Percentiles rank a stretch among this genome's conserved stretches.
phyloP scores from a whole-genome alignment of 2,329 filamentous ascomycete genomes.

The Colletotrichum eleusines region DNA sequence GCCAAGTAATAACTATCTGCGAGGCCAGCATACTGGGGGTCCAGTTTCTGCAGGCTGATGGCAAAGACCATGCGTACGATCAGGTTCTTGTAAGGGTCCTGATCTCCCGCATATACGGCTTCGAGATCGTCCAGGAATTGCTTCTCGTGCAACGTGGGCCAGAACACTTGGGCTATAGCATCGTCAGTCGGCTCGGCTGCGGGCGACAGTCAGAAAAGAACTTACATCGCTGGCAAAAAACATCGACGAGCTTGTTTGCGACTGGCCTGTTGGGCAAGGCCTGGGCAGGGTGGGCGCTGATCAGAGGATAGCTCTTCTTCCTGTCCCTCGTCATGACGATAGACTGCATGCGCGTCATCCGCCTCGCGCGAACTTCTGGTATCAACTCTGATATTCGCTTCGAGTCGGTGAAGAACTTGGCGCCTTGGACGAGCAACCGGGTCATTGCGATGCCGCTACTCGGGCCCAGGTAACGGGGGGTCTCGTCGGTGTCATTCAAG shows the following conservation, averaged over 20 bases:
- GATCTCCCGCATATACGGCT: constrained; percentile 81
- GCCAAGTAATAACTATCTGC: constrained; percentile 96
- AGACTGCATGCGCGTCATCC: constrained; percentile 68
- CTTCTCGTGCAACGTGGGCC: constrained; percentile 87
- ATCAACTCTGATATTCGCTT: constrained; percentile 94
- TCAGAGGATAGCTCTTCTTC: constrained; percentile 91
- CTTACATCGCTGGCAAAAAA: constrained; percentile 87
- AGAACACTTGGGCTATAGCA: constrained; percentile 82
- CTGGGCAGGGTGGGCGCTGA: constrained; percentile 85
- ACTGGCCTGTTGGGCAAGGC: constrained; percentile 79
- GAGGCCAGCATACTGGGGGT: constrained; percentile 88
- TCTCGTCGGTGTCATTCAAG: constrained; percentile 87
- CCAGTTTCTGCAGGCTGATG: constrained; percentile 93
- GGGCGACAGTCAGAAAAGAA: constrained; percentile 34
- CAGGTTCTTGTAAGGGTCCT: constrained; percentile 88
- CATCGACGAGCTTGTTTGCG: constrained; percentile 82
- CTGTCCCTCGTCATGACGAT: constrained; percentile 67
- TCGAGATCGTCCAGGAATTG: constrained; percentile 82
- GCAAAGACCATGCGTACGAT: constrained; percentile 91
- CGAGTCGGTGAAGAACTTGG: constrained; percentile 91
- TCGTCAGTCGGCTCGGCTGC: constrained; percentile 39
- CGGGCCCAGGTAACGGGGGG: constrained; percentile 87
- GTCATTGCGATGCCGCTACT: constrained; percentile 97
- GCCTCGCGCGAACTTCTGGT: constrained; percentile 75
- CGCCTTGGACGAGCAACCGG: constrained; percentile 93